Evolutionary conservation across 371 early-diverging fungal genomes (phyloP), one percentile per base, ranked within the genome.

Genomic region (Paraphysoderma sedebokerense): DNA sequence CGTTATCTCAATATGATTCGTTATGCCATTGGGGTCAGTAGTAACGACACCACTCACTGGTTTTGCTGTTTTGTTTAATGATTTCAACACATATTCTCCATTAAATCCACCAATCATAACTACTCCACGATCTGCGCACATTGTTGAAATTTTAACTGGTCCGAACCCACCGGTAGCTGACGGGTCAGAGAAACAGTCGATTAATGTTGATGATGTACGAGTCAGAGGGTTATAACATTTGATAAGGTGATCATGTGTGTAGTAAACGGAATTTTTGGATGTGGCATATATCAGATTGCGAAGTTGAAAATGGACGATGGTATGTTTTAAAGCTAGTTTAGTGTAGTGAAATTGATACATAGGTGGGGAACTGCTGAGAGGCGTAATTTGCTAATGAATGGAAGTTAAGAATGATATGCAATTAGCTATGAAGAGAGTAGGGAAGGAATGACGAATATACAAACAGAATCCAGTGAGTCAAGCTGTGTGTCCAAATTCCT

Each of bases 241-340:
- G 5, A 84, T 68, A 3, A 65, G 56, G 36, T 70, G 60, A 0
- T 65, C 52, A 51, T 66, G 50, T 15, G 68, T 63, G 52, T 77
- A 82, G 46, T 66, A 82, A 8, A 83, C 65, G 42, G 76, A 73
- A 55, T 83, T 77, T 44, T 75, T 77, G 55, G 66, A 76, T 1
- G 84, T 77, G 0, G 82, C 74, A 61, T 69, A 75, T 11, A 87
- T 51, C 6, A 42, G 58, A 51, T 87, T 77, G 30, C 87, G 69
- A 24, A 85, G 68, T 59, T 85, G 86, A 40, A 84, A 81, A 49
- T 87, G 85, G 40, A 51, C 56, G 38, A 65, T 51, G 23, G 61
- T 51, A 52, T 66, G 60, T 28, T 59, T 57, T 38, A 38, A 46
- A 12, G 34, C 36, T 19, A 61, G 47, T 17, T 37, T 56, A 8